A percentile compares a stretch with the other conserved stretches of the same genome.
Evolutionary conservation across 305 asterid genomes (phyloP).

Genomic region (Solanum hybrid): DNA sequence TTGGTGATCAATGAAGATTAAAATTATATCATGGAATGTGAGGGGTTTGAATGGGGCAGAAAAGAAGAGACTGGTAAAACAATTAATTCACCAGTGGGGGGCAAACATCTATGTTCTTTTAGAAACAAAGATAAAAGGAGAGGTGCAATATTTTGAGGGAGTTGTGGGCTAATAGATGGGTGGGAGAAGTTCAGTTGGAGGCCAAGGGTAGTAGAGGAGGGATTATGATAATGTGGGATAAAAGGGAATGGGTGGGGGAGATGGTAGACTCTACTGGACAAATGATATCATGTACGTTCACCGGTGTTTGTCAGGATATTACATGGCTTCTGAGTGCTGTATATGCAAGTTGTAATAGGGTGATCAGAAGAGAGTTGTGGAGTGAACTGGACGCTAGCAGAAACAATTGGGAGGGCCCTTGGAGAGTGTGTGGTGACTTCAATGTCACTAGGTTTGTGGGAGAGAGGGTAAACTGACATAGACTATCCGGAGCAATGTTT

Average conservation of each 20-base stretch:
- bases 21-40: background rate
- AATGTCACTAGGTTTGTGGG: background rate
- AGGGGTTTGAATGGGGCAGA: background rate
- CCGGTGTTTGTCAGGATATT: background rate
- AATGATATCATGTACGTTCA: background rate
- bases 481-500: background rate
- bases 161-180: background rate
- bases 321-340: background rate
- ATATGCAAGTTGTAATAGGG: background rate
- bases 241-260: background rate
- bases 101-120: background rate
- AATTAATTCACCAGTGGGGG: background rate
- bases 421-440: background rate
- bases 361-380: background rate
- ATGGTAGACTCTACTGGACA: background rate
- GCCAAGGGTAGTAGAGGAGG: background rate
- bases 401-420: background rate
- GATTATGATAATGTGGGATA: background rate
- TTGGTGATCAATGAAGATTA: background rate
- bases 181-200: background rate
- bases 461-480: background rate
- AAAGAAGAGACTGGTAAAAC: background rate
- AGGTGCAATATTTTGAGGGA: background rate
- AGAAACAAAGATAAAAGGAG: background rate
- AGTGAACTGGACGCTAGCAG: background rate